Evolutionary conservation across 1,284 basidiomycete genomes (phyloP).

Genomic region (Apiotrichum domesticum): DNA sequence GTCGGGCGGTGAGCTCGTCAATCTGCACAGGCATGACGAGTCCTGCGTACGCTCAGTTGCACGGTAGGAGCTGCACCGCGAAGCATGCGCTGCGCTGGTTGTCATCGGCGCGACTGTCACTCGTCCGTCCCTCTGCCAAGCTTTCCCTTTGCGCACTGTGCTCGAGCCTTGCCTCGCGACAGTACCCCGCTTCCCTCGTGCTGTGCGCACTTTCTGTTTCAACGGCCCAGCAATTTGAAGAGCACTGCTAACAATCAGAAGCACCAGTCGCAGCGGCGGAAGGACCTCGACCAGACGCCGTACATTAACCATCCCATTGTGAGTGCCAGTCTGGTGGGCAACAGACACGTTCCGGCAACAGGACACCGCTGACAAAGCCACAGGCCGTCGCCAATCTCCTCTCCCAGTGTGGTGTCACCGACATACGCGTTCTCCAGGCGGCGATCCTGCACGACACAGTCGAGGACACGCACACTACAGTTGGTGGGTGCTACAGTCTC

Average conservation of each 20-base stretch:
- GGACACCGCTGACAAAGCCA: background rate
- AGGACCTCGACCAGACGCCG: constrained; percentile 45
- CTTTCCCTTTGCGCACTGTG: too few species aligned
- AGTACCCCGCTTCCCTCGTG: too few species aligned
- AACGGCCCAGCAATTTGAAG: too few species aligned
- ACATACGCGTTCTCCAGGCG: constrained; percentile 42
- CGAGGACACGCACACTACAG: constrained; percentile 47
- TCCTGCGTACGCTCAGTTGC: too few species aligned
- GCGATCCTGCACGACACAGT: constrained; percentile 49
- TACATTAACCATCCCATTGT: constrained; percentile 47
- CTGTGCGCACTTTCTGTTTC: too few species aligned
- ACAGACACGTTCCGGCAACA: background rate
- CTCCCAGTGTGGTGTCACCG: constrained; percentile 38
- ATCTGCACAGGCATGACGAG: too few species aligned
- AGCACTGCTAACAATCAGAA: constrained; percentile 23
- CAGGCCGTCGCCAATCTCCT: constrained; percentile 44
- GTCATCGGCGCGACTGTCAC: background rate
- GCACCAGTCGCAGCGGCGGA: constrained; percentile 46
- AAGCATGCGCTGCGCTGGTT: background rate
- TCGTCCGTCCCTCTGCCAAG: background rate
- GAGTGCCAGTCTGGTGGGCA: background rate
- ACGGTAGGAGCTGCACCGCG: too few species aligned
- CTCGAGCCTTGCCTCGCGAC: too few species aligned
- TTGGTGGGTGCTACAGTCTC: constrained; percentile 22
- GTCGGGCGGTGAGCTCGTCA: too few species aligned